Percentiles rank a stretch among this genome's conserved stretches.
These are phyloP conservation scores for Geum urbanum DNA, from an alignment of 306 rosid genomes.

Conservation along the genomic window DNA sequence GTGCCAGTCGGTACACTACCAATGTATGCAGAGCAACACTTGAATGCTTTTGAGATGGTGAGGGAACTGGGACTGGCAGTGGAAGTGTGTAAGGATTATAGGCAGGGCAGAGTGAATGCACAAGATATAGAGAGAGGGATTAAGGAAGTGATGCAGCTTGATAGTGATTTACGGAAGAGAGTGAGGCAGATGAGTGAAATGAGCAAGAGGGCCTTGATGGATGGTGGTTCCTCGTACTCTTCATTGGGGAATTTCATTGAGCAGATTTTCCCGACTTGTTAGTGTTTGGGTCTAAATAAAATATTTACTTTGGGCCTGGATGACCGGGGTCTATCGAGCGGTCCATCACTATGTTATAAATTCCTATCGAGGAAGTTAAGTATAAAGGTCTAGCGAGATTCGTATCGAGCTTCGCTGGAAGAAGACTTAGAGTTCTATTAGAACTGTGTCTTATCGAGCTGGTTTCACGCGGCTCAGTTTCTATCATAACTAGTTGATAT, in stretches of 20 bases:
- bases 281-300: too few relatives aligned
- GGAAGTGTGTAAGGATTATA: slow-evolving; percentile 11
- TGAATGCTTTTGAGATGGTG: slow-evolving; percentile 28
- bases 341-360: too few relatives aligned
- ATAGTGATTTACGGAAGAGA: slow-evolving; percentile 11
- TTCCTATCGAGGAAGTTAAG: too few relatives aligned
- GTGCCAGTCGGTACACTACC: slow-evolving; percentile 62
- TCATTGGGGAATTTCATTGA: background rate
- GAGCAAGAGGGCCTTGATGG: slow-evolving; percentile 10
- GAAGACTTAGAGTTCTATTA: too few relatives aligned
- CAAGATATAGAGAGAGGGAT: slow-evolving; percentile 23
- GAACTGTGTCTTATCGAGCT: too few relatives aligned
- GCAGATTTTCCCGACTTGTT: background rate
- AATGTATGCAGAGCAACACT: slow-evolving; percentile 43
- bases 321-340: too few relatives aligned
- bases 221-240: slow-evolving; percentile 20
- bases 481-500: too few relatives aligned
- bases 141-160: slow-evolving; percentile 15
- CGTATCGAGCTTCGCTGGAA: too few relatives aligned
- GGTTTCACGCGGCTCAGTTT: too few relatives aligned
- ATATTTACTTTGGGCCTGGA: too few relatives aligned
- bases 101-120: background rate
- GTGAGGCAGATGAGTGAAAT: slow-evolving; percentile 16
- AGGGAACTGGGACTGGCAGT: too few relatives aligned
- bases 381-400: too few relatives aligned